Conservation (phyloP, 2,329 filamentous ascomycete species). For the Macrophomina pseudophaseolina region DNA sequence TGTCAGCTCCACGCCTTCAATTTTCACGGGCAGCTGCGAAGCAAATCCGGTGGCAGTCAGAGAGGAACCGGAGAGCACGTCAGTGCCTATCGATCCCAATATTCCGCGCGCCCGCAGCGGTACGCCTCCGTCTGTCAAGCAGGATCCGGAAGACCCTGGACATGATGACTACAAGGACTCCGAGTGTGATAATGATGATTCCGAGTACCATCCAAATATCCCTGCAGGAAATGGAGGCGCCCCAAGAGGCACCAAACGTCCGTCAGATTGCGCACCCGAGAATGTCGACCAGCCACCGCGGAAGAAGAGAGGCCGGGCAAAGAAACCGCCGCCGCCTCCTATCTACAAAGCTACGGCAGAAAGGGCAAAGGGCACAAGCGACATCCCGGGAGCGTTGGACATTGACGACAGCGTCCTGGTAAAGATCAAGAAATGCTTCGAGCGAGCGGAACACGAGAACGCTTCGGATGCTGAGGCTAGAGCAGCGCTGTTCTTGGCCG, state of each 20-base stretch:
- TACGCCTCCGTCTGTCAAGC: background rate
- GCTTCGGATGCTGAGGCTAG: conserved; percentile 25
- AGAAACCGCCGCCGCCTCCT: background rate
- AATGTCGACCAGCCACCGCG: background rate
- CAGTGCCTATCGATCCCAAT: background rate
- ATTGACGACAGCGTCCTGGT: conserved; percentile 25
- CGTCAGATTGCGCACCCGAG: background rate
- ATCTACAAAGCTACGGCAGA: background rate
- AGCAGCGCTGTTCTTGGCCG: conserved; percentile 17
- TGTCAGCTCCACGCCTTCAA: background rate
- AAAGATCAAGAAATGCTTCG: conserved; percentile 30
- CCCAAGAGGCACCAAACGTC: background rate
- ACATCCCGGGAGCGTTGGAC: background rate
- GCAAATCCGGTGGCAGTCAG: background rate
- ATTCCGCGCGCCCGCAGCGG: too few species aligned
- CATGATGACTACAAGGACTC: too few species aligned
- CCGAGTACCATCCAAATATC: background rate
- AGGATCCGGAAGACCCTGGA: background rate
- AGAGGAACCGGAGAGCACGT: background rate
- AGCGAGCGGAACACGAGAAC: conserved; percentile 7
- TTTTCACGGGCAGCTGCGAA: too few species aligned
- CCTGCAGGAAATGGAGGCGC: too few species aligned
- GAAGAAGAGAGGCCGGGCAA: background rate
- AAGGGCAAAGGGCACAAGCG: background rate
- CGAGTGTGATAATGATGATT: background rate